Evolutionary conservation across 306 rosid genomes (phyloP).

Genomic region (Fagus crenata): DNA sequence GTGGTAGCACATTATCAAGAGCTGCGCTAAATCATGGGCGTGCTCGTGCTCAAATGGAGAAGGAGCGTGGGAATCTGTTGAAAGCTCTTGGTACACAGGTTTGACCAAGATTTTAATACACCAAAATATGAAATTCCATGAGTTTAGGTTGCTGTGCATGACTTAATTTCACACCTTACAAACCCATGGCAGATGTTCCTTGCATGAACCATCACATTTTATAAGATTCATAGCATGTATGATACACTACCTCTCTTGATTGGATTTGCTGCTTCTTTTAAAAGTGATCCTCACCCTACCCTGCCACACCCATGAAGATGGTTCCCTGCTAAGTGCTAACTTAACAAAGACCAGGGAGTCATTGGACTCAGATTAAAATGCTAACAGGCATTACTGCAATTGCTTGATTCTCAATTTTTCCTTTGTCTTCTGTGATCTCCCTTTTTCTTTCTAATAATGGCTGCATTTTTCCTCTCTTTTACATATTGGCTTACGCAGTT

Average conservation of each 20-base stretch:
- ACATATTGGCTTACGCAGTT: not conserved
- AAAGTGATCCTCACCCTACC: not conserved
- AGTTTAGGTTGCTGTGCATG: constrained; percentile 9
- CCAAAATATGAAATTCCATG: not conserved
- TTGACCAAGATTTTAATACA: constrained; percentile 1
- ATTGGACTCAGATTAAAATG: not conserved
- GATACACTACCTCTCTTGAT: constrained; percentile 16
- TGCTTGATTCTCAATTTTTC: not conserved
- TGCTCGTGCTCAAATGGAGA: constrained; percentile 95
- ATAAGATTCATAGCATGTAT: constrained; percentile 20
- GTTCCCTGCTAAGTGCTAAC: constrained; percentile 5
- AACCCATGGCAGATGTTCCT: constrained; percentile 3
- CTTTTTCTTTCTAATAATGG: not conserved
- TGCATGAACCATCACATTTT: not conserved
- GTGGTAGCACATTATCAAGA: constrained; percentile 78
- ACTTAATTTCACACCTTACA: not conserved
- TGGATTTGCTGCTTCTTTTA: constrained; percentile 7
- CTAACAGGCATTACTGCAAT: not conserved
- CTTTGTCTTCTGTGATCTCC: not conserved
- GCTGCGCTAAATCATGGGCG: constrained; percentile 78
- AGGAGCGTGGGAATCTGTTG: constrained; percentile 80
- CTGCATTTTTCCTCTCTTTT: not conserved
- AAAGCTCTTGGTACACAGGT: constrained; percentile 99
- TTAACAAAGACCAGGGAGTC: not conserved
- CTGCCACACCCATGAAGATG: constrained; percentile 15